Percentiles rank a stretch among this genome's conserved stretches.
Conservation (phyloP, 2,329 filamentous ascomycete genomes). For the Neopestalotiopsis sp. region DNA sequence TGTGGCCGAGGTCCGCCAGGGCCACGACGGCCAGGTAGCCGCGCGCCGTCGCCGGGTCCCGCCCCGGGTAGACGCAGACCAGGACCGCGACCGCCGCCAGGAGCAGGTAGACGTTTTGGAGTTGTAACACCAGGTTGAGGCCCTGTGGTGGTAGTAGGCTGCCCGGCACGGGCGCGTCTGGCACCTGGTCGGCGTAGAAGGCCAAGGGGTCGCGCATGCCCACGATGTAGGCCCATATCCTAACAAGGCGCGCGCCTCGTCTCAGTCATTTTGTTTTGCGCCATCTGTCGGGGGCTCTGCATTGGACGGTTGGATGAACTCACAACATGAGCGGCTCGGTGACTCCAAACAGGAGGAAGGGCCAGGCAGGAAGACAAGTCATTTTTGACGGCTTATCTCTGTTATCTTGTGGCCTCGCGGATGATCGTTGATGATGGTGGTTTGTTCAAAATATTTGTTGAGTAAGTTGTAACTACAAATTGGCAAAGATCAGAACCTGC, state of each 20-base stretch:
- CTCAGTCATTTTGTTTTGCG: not conserved
- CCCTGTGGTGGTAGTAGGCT: slow-evolving; percentile 27
- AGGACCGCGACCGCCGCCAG: slow-evolving; percentile 36
- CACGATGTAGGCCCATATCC: slow-evolving; percentile 30
- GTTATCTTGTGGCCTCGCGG: not conserved
- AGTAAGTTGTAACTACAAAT: no score
- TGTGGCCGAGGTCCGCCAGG: slow-evolving; percentile 41
- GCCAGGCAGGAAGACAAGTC: slow-evolving; percentile 12
- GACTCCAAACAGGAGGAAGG: slow-evolving; percentile 14
- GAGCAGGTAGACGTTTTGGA: slow-evolving; percentile 38
- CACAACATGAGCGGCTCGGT: slow-evolving; percentile 35
- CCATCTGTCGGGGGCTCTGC: not conserved
- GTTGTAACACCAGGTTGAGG: slow-evolving; percentile 31
- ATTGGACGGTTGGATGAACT: slow-evolving; percentile 23
- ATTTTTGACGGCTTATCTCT: not conserved
- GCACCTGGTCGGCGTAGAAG: slow-evolving; percentile 36
- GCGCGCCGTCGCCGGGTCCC: slow-evolving; percentile 23
- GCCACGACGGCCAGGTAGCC: slow-evolving; percentile 36
- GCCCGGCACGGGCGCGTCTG: slow-evolving; percentile 24
- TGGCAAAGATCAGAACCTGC: no score
- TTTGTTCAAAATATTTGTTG: no score
- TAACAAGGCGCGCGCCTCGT: slow-evolving; percentile 18
- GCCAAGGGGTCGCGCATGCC: slow-evolving; percentile 30
- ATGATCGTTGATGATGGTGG: not conserved
- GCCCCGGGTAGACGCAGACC: slow-evolving; percentile 33